A percentile compares a stretch with the other conserved stretches of the same genome.
These are phyloP conservation scores for Diaporthe velutina DNA, from an alignment of 2,329 filamentous ascomycete species.

Conservation along the genomic window DNA sequence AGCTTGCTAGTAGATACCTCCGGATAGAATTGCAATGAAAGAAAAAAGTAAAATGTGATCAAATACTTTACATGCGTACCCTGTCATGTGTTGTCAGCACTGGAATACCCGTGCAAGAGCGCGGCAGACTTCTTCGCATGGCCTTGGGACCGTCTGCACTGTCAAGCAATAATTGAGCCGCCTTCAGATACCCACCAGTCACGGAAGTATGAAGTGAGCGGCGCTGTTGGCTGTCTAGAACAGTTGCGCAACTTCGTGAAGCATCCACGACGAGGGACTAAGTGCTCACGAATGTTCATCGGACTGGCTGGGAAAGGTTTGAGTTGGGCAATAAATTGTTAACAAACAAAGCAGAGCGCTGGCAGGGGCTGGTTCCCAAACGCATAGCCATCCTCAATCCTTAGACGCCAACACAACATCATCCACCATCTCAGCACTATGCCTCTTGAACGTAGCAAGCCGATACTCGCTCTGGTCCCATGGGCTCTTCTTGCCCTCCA, in stretches of 20 bases:
- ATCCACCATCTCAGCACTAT: background rate
- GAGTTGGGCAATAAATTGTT: background rate
- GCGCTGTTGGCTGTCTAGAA: too few species aligned
- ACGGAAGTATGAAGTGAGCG: accelerated
- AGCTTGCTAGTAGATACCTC: constrained; percentile 29
- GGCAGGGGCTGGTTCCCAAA: background rate
- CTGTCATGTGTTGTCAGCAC: background rate
- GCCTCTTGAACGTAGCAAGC: background rate
- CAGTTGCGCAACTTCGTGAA: too few species aligned
- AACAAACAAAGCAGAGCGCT: background rate
- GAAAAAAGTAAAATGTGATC: background rate
- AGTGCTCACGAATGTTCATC: too few species aligned
- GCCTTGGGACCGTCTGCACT: accelerated
- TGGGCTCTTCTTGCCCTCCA: background rate
- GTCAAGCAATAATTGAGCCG: accelerated
- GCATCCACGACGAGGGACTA: too few species aligned
- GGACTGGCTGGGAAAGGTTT: background rate
- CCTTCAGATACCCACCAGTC: background rate
- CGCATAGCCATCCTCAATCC: too few species aligned
- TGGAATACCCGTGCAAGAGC: too few species aligned
- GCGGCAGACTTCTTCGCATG: background rate
- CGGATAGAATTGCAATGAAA: constrained; percentile 23
- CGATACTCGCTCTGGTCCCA: background rate
- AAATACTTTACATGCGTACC: background rate
- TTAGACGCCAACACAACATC: background rate